A percentile compares a stretch with the other conserved stretches of the same genome.
Conservation (phyloP, 164 flowering plant genomes). For the Kingdonia uniflora region DNA sequence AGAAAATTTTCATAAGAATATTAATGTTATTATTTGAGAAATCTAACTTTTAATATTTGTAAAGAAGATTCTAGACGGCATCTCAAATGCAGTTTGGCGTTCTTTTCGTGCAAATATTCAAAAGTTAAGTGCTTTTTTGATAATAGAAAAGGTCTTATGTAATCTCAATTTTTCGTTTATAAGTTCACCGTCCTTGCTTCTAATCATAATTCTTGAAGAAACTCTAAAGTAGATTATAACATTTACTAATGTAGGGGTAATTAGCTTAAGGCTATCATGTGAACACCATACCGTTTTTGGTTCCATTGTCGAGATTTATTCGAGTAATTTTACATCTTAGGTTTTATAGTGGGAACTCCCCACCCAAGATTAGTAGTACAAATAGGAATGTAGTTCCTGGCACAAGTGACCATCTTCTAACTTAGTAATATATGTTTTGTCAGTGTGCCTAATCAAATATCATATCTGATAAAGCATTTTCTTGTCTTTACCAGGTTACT, state of each 20-base stretch:
- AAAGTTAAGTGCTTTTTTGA: neutral
- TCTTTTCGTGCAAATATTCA: too few species aligned
- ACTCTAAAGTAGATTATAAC: neutral
- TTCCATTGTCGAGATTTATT: neutral
- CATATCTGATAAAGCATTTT: too few species aligned
- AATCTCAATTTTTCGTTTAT: too few species aligned
- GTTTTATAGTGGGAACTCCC: neutral
- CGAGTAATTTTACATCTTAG: neutral
- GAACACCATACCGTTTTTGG: too few species aligned
- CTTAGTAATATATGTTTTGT: neutral
- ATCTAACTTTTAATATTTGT: neutral
- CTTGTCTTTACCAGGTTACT: slow-evolving; percentile 36
- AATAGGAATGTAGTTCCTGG: too few species aligned
- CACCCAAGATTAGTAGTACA: neutral
- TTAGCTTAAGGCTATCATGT: neutral
- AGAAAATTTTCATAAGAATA: too few species aligned
- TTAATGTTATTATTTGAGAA: neutral
- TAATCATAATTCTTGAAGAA: too few species aligned
- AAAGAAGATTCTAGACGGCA: too few species aligned
- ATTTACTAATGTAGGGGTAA: neutral
- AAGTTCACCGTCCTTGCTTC: neutral
- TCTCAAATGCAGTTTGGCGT: too few species aligned
- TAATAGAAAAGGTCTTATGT: neutral
- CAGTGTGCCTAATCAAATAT: neutral
- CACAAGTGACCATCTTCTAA: too few species aligned